A percentile compares a stretch with the other conserved stretches of the same genome.
These are phyloP conservation scores for Psilocybe azurescens DNA, from an alignment of 768 basidiomycete species.

Conservation along the genomic window DNA sequence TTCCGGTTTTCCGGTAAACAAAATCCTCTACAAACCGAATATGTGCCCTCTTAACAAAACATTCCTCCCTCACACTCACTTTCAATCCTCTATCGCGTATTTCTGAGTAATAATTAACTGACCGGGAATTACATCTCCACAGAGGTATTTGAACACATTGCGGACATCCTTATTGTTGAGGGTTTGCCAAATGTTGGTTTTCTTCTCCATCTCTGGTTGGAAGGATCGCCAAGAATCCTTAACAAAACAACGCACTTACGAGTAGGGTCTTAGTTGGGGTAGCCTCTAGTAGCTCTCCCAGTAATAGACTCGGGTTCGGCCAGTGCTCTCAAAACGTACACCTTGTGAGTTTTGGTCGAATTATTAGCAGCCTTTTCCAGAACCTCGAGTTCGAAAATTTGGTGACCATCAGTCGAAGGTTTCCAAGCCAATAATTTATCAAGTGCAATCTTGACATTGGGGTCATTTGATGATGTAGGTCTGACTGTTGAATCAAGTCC, in stretches of 20 bases:
- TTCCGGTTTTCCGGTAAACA: not conserved
- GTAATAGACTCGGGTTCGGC: conserved; percentile 4
- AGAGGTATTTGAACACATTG: not conserved
- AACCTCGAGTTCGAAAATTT: not conserved
- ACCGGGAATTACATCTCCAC: not conserved
- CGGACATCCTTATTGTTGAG: not conserved
- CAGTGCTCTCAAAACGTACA: not conserved
- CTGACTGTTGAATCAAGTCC: conserved; percentile 4
- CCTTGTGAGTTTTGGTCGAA: not conserved
- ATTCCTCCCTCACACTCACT: not conserved
- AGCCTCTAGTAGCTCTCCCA: conserved; percentile 27
- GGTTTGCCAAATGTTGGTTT: not conserved
- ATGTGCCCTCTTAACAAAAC: not conserved
- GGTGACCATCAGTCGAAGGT: too few species aligned
- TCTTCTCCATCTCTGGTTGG: not conserved
- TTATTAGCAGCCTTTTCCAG: not conserved
- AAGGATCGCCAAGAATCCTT: not conserved
- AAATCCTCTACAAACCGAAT: not conserved
- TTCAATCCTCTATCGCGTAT: not conserved
- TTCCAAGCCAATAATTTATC: not conserved
- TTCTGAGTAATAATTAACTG: not conserved
- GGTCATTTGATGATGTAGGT: too few species aligned
- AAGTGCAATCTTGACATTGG: not conserved
- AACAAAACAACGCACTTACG: not conserved
- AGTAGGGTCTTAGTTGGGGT: conserved; percentile 14